These are phyloP conservation scores for Blastomyces emzantsi DNA, from an alignment of 2,329 filamentous ascomycete genomes.

Conservation along the genomic window DNA sequence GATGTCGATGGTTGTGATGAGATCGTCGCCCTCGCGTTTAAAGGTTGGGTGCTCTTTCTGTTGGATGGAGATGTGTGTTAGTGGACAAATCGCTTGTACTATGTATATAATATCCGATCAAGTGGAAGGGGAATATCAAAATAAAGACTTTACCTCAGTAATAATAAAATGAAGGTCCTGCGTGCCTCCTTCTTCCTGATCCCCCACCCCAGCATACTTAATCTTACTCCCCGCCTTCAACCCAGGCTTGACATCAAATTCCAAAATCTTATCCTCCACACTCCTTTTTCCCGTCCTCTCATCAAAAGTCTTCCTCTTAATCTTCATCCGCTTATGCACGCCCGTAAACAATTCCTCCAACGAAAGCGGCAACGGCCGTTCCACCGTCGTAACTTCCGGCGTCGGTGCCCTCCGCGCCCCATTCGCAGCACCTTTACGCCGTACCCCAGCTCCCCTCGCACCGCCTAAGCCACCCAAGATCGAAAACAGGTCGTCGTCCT, in stretches of 20 bases:
- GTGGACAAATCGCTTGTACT: background rate
- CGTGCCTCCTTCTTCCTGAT: slow-evolving; percentile 91
- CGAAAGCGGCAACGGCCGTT: slow-evolving; percentile 68
- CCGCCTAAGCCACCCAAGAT: slow-evolving; percentile 41
- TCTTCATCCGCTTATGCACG: slow-evolving; percentile 93
- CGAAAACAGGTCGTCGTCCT: slow-evolving; percentile 49
- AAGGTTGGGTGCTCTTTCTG: slow-evolving; percentile 83
- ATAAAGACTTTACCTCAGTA: slow-evolving; percentile 64
- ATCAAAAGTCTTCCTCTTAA: slow-evolving; percentile 94
- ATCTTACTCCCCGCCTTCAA: slow-evolving; percentile 97
- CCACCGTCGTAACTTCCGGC: slow-evolving; percentile 83
- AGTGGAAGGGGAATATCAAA: background rate
- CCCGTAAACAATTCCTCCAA: slow-evolving; percentile 86
- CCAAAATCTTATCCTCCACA: slow-evolving; percentile 79
- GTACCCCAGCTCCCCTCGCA: slow-evolving; percentile 29
- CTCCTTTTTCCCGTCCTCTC: slow-evolving; percentile 67
- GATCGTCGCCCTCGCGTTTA: slow-evolving; percentile 78
- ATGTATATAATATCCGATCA: background rate
- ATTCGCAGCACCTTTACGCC: slow-evolving; percentile 32
- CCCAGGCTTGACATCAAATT: slow-evolving; percentile 91
- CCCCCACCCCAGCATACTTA: slow-evolving; percentile 95
- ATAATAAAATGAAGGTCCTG: slow-evolving; percentile 95
- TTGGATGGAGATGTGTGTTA: slow-evolving; percentile 34
- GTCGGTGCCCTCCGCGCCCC: slow-evolving; percentile 39
- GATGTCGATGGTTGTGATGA: slow-evolving; percentile 69